Conservation (phyloP, 2,329 filamentous ascomycete genomes). For the Calonectria hongkongensis region DNA sequence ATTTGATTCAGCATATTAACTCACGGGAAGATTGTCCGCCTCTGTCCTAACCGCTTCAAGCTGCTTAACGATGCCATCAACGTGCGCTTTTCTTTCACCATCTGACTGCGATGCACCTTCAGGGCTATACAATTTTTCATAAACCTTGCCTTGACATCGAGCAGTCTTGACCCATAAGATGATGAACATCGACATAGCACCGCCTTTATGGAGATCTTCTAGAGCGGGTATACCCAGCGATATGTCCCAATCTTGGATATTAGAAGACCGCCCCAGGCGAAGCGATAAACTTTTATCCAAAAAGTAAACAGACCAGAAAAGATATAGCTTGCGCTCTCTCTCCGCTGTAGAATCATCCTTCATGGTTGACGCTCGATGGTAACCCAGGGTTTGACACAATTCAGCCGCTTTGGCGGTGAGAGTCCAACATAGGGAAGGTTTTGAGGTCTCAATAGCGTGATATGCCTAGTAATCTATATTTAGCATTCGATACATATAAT, state of each 20-base stretch:
- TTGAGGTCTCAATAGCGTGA: slow-evolving; percentile 58
- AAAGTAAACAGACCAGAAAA: slow-evolving; percentile 77
- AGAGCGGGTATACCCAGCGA: slow-evolving; percentile 61
- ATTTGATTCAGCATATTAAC: slow-evolving; percentile 10
- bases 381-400: slow-evolving; percentile 57
- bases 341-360: slow-evolving; percentile 49
- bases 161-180: slow-evolving; percentile 70
- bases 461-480: slow-evolving; percentile 50
- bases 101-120: slow-evolving; percentile 61
- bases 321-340: slow-evolving; percentile 51
- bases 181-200: slow-evolving; percentile 60
- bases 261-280: slow-evolving; percentile 71
- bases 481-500: not conserved
- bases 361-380: slow-evolving; percentile 54
- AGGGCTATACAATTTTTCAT: slow-evolving; percentile 71
- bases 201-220: slow-evolving; percentile 54
- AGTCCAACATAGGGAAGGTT: slow-evolving; percentile 57
- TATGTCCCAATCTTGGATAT: slow-evolving; percentile 75
- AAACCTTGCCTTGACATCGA: slow-evolving; percentile 74
- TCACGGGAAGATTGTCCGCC: slow-evolving; percentile 44
- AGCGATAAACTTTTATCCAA: slow-evolving; percentile 74
- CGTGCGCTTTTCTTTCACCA: slow-evolving; percentile 58
- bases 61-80: slow-evolving; percentile 56
- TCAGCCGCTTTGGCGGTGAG: slow-evolving; percentile 58
- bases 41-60: slow-evolving; percentile 54